A percentile compares a stretch with the other conserved stretches of the same genome.
Conservation (phyloP, 73 alveolate species). For the Paramecium octaurelia region DNA sequence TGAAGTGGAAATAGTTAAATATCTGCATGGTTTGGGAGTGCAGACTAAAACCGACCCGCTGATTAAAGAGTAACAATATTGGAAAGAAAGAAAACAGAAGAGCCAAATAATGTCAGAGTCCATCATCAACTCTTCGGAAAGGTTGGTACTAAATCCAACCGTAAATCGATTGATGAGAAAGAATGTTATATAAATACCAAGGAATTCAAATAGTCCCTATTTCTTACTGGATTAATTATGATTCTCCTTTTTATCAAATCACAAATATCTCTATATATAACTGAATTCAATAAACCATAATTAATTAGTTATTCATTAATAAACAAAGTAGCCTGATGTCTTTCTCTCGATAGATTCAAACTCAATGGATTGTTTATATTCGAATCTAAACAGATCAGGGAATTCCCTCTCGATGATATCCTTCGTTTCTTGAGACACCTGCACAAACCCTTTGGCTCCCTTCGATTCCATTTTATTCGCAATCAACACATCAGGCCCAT, state of each 20-base stretch:
- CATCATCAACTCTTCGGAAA: neutral
- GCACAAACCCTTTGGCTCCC: slow-evolving; percentile 60
- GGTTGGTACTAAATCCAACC: neutral
- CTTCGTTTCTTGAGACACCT: slow-evolving; percentile 50
- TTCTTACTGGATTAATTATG: slow-evolving; percentile 9
- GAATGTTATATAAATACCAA: neutral
- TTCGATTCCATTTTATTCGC: slow-evolving; percentile 73
- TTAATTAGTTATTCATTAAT: slow-evolving; percentile 7
- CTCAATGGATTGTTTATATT: neutral
- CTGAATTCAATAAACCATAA: neutral
- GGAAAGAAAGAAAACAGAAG: neutral
- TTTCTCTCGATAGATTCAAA: slow-evolving; percentile 26
- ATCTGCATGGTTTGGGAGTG: slow-evolving; percentile 32
- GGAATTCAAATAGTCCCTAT: neutral
- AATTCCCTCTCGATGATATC: slow-evolving; percentile 45
- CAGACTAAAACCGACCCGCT: neutral
- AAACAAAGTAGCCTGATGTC: slow-evolving; percentile 23
- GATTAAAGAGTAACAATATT: neutral
- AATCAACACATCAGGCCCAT: slow-evolving; percentile 65
- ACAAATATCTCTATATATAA: neutral
- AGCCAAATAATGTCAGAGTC: neutral
- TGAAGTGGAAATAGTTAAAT: neutral
- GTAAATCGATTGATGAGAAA: neutral
- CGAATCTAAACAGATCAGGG: slow-evolving; percentile 46
- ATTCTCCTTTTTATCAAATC: neutral